Evolutionary conservation across 495 filamentous ascomycete genomes (phyloP), one percentile per base, ranked within the genome.

Genomic region (Melanomma pulvis-pyrius): DNA sequence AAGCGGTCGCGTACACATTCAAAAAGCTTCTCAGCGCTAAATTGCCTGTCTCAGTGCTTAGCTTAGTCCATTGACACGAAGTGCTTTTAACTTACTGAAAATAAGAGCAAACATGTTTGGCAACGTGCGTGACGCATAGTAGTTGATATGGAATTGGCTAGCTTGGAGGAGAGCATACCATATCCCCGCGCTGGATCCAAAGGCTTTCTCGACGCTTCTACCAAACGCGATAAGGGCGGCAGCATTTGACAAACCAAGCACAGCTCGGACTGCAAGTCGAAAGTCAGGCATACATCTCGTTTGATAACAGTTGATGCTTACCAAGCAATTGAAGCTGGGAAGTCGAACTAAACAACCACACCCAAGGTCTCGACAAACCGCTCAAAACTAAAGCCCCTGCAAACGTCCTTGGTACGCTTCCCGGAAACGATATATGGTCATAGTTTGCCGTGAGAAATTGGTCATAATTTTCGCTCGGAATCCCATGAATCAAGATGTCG

Each of bases 81-180:
- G 19, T 24, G 34, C 48, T 32, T 46, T 52, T n/a, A 26, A 77
- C 82, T 69, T 82, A 88, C 86, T 89, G 17, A 97, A 77, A 15
- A 87, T 85, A 78, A 99, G 93, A 50, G 94, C 94, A 75, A 97
- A 97, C 86, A 94, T 97, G 74, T 99, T 99, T 4, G 94, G 96
- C 29, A 99, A 80, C 1, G 92, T 92, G 57, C 96, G 82, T 8
- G 91, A 96, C 17, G 96, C 91, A 76, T 98, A 99, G 81, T 91
- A 98, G 54, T 94, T 83, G 55, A 96, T 77, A 79, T 98, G 94
- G 74, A 99, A 98, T 74, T 97, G 93, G 75, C 87, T 89, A 0
- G 85, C 84, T 67, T 94, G 92, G 34, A 98, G 82, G 54, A 94
- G 62, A 7, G 89, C 75, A 75, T 91, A 99, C 91, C 93, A 98